Evolutionary conservation across 2,329 filamentous ascomycete species (phyloP).

Genomic region (Sporothrix inflata): DNA sequence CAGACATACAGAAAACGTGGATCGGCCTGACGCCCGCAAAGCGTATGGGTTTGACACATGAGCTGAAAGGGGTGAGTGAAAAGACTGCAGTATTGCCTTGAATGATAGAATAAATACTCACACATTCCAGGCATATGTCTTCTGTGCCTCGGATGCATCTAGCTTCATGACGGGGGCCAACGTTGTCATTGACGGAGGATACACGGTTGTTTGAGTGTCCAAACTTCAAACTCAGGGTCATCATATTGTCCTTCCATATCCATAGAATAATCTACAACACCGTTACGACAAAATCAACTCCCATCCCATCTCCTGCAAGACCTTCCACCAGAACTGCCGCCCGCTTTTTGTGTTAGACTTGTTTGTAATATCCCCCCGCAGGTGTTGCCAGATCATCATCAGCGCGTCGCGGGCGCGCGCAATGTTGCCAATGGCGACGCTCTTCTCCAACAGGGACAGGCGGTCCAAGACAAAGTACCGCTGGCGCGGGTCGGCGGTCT

Average conservation of each 20-base stretch:
- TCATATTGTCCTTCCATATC: too few species aligned
- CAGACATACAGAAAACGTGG: not conserved
- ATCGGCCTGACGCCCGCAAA: not conserved
- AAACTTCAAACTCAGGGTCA: too few species aligned
- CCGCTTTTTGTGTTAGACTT: not conserved
- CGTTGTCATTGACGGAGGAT: not conserved
- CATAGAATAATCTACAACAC: too few species aligned
- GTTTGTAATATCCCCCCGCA: not conserved
- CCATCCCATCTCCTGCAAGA: not conserved
- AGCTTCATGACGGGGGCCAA: not conserved
- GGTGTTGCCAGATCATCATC: slow-evolving; percentile 1
- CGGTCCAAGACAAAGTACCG: not conserved
- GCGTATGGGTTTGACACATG: not conserved
- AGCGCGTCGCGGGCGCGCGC: not conserved
- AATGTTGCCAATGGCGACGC: not conserved
- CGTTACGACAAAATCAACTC: not conserved
- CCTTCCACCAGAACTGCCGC: not conserved
- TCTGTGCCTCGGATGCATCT: not conserved
- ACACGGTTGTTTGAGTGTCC: not conserved
- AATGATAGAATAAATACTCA: not conserved
- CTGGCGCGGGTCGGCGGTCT: not conserved
- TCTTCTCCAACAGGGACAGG: not conserved
- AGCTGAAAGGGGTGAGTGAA: not conserved
- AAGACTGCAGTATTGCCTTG: too few species aligned
- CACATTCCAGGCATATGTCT: not conserved